Conservation (phyloP, 768 basidiomycete species). For the Pluteus cervinus region DNA sequence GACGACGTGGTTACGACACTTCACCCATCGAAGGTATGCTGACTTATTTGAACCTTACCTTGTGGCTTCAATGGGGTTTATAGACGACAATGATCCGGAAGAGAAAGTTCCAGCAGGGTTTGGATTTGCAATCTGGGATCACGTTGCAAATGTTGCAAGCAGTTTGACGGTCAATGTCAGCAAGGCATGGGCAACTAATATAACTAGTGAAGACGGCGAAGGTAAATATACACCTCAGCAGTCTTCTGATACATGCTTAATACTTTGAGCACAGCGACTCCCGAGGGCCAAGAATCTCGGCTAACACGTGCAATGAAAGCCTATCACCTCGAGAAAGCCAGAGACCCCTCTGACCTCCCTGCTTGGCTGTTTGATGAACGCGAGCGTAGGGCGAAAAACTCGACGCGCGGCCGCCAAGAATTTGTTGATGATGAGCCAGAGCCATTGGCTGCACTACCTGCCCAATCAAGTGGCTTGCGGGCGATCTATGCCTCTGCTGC, state of each 20-base stretch:
- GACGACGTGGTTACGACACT: no score
- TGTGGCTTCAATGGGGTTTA: no score
- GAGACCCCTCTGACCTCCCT: constrained; percentile 51
- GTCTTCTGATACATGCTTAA: neutral
- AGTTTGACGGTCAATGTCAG: constrained; percentile 50
- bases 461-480: no score
- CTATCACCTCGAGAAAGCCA: constrained; percentile 59
- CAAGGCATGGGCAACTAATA: constrained; percentile 47
- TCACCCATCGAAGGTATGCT: no score
- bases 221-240: constrained; percentile 21
- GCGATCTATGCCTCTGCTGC: no score
- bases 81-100: no score
- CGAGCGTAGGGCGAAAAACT: constrained; percentile 39
- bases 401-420: no score
- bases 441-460: no score
- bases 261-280: constrained; percentile 30
- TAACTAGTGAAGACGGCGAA: constrained; percentile 37
- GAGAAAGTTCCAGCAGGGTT: no score
- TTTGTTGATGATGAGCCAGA: no score
- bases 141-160: constrained; percentile 47
- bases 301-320: constrained; percentile 62
- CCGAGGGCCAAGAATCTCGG: constrained; percentile 51
- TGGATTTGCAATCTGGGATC: constrained; percentile 56
- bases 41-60: no score
- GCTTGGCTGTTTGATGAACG: constrained; percentile 58